Percentiles rank a stretch among this genome's conserved stretches.
phyloP scores from a whole-genome alignment of 768 basidiomycete species.

The Mycena floridula region DNA sequence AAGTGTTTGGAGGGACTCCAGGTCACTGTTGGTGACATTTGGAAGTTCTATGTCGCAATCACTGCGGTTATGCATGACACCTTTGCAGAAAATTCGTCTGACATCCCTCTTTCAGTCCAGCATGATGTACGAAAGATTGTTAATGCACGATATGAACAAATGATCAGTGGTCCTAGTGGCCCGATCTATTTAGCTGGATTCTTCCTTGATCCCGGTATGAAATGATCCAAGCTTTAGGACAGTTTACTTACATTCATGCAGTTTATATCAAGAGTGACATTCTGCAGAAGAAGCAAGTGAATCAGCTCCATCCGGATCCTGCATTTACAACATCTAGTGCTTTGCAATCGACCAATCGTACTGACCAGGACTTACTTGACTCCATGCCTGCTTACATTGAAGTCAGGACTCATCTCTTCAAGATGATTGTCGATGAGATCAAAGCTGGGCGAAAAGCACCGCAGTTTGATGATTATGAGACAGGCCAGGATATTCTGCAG shows the following conservation, averaged over 20 bases:
- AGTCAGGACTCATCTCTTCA: not conserved
- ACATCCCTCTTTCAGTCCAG: not conserved
- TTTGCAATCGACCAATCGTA: not conserved
- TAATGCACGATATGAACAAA: constrained; percentile 14
- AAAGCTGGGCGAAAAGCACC: not conserved
- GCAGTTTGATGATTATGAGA: not conserved
- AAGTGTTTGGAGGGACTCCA: constrained; percentile 17
- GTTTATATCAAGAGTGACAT: constrained; percentile 5
- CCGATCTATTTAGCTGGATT: constrained; percentile 16
- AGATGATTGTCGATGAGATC: not conserved
- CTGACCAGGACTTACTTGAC: constrained; percentile 3
- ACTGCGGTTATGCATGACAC: constrained; percentile 7
- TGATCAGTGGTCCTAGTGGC: constrained; percentile 12
- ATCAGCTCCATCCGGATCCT: too few species aligned
- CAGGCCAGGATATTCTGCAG: not conserved
- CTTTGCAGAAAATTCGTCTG: constrained; percentile 4
- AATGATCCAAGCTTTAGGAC: not conserved
- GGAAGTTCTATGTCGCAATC: constrained; percentile 18
- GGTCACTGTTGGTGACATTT: constrained; percentile 17
- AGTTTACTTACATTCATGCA: not conserved
- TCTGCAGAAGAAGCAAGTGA: not conserved
- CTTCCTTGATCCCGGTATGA: constrained; percentile 17
- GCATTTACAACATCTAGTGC: not conserved
- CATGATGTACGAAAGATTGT: constrained; percentile 8
- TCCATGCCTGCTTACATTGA: not conserved